Evolutionary conservation across 1,284 basidiomycete genomes (phyloP).

Genomic region (Flammula alnicola): DNA sequence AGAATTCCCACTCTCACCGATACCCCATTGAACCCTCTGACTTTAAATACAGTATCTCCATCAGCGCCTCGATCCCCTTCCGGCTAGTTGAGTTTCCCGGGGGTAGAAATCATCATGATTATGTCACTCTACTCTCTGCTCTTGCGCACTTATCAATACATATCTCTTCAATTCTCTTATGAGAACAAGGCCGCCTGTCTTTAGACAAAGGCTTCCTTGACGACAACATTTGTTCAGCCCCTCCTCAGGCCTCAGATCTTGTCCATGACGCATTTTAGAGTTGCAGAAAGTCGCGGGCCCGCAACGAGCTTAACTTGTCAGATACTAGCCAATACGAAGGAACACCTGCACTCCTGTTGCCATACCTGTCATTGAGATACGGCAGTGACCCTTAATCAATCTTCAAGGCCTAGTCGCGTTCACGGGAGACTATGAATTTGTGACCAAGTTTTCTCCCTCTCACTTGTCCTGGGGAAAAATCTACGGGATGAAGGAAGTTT

Average conservation of each 20-base stretch:
- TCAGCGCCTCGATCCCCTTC: constrained; percentile 18
- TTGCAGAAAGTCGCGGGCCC: not conserved
- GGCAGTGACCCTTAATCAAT: too few species aligned
- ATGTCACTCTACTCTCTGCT: constrained; percentile 5
- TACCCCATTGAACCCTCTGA: constrained; percentile 27
- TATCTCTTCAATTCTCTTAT: constrained; percentile 2
- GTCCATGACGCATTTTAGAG: constrained; percentile 11
- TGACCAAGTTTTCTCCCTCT: too few species aligned
- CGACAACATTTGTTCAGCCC: not conserved
- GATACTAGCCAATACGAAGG: not conserved
- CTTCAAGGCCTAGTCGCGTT: too few species aligned
- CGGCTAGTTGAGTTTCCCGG: constrained; percentile 13
- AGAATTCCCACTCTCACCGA: constrained; percentile 27
- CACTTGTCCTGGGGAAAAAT: too few species aligned
- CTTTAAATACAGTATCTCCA: too few species aligned
- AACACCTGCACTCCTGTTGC: not conserved
- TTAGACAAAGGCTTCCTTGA: constrained; percentile 10
- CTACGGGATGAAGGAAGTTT: too few species aligned
- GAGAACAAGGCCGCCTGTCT: constrained; percentile 15
- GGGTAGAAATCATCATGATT: constrained; percentile 10
- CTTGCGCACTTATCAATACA: constrained; percentile 2
- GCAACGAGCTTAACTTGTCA: not conserved
- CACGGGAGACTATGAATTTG: too few species aligned
- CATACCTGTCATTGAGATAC: too few species aligned
- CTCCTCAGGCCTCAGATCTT: not conserved